These are phyloP conservation scores for Hypoxylon sp. DNA, from an alignment of 2,329 filamentous ascomycete species.

Conservation along the genomic window DNA sequence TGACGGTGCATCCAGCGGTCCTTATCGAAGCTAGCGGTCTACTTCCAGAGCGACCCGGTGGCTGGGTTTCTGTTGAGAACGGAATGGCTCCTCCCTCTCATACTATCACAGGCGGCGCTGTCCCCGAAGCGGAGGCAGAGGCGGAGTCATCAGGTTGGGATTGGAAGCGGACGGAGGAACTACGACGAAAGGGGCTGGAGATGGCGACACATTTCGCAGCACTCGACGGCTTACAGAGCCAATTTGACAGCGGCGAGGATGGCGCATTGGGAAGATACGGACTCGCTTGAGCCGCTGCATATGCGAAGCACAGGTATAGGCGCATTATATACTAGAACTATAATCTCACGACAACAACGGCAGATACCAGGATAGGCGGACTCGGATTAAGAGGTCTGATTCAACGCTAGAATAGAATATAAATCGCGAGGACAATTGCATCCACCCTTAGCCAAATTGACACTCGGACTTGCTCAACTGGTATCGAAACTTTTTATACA, in stretches of 20 bases:
- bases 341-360: conserved; percentile 21
- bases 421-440: conserved; percentile 18
- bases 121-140: conserved; percentile 56
- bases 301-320: background rate
- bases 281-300: conserved; percentile 52
- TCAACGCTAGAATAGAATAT: conserved; percentile 27
- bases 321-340: background rate
- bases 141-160: conserved; percentile 63
- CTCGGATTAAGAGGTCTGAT: conserved; percentile 3
- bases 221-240: conserved; percentile 65
- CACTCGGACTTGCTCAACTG: conserved; percentile 15
- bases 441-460: conserved; percentile 7
- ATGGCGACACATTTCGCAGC: conserved; percentile 68
- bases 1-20: conserved; percentile 86
- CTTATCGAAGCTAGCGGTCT: conserved; percentile 78
- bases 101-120: conserved; percentile 54
- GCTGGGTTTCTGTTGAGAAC: conserved; percentile 65
- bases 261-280: conserved; percentile 65
- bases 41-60: conserved; percentile 78
- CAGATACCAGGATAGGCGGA: conserved; percentile 18
- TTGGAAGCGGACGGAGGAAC: conserved; percentile 68
- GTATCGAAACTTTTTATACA: conserved; percentile 25
- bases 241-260: conserved; percentile 66
- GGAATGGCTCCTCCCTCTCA: conserved; percentile 41
- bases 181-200: conserved; percentile 67